A percentile compares a stretch with the other conserved stretches of the same genome.
These are phyloP conservation scores for Boletus sensibilis DNA, from an alignment of 768 basidiomycete genomes.

Conservation along the genomic window DNA sequence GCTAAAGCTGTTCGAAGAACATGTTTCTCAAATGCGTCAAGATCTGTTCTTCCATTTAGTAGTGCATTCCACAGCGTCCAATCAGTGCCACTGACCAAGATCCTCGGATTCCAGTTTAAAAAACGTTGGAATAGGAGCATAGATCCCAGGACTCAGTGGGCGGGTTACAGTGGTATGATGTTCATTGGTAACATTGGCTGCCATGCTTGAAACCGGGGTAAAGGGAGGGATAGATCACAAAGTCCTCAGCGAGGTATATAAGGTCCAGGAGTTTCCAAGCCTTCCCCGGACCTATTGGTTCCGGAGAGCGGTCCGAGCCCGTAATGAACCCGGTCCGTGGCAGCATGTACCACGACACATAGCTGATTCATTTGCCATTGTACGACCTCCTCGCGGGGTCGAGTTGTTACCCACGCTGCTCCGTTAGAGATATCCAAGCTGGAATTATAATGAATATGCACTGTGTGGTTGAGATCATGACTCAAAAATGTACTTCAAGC, in stretches of 20 bases:
- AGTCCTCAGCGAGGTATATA: slow-evolving; percentile 12
- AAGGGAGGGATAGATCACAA: not conserved
- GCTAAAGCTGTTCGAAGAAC: slow-evolving; percentile 60
- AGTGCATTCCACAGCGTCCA: not conserved
- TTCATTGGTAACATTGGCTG: slow-evolving; percentile 30
- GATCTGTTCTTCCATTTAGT: slow-evolving; percentile 39
- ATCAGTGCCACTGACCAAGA: slow-evolving; percentile 55
- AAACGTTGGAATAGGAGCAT: slow-evolving; percentile 85
- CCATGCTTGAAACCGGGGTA: slow-evolving; percentile 34
- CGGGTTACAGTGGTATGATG: slow-evolving; percentile 37
- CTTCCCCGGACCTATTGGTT: no score
- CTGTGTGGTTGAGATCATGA: not conserved
- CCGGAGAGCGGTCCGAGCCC: slow-evolving; percentile 11
- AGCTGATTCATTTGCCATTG: not conserved
- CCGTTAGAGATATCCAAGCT: not conserved
- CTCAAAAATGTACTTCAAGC: not conserved
- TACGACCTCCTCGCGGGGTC: not conserved
- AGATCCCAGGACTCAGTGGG: slow-evolving; percentile 72
- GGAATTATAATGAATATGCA: not conserved
- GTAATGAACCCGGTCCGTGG: slow-evolving; percentile 16
- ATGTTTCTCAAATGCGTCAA: slow-evolving; percentile 67
- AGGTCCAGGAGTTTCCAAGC: not conserved
- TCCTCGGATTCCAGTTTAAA: slow-evolving; percentile 76
- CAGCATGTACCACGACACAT: not conserved
- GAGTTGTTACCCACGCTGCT: not conserved